A percentile compares a stretch with the other conserved stretches of the same genome.
These are phyloP conservation scores for Solanum bulbocastanum DNA, from an alignment of 257 asterid species.

Conservation along the genomic window DNA sequence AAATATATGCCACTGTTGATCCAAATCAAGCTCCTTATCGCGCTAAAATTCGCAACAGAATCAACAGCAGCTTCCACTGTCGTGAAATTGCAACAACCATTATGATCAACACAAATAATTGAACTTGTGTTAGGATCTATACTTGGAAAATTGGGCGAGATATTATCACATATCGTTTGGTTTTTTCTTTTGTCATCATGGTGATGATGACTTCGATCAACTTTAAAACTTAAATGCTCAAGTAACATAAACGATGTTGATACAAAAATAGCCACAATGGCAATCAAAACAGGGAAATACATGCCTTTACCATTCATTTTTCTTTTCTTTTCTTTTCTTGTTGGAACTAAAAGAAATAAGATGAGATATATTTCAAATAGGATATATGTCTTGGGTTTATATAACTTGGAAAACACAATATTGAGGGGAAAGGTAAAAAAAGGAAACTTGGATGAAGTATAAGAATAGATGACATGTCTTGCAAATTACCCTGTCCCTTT, in stretches of 20 bases:
- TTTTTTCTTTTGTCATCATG: constrained; percentile 7
- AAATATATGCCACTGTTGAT: constrained; percentile 70
- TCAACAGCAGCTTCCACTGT: constrained; percentile 85
- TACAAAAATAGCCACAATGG: constrained; percentile 39
- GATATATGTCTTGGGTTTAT: background rate
- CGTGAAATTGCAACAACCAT: constrained; percentile 91
- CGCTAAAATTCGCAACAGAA: constrained; percentile 44
- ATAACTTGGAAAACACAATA: background rate
- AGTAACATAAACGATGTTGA: constrained; percentile 21
- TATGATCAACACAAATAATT: constrained; percentile 59
- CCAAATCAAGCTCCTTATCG: constrained; percentile 62
- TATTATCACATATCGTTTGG: constrained; percentile 46
- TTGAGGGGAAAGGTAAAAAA: background rate
- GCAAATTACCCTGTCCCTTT: constrained; percentile 3
- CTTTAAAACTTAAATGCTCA: constrained; percentile 3
- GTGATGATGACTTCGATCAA: constrained; percentile 6
- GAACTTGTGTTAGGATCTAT: constrained; percentile 52
- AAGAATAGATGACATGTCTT: constrained; percentile 4
- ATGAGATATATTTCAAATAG: background rate
- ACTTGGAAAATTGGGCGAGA: constrained; percentile 60
- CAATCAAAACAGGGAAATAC: constrained; percentile 32
- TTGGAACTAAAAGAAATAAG: background rate
- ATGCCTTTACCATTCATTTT: constrained; percentile 33
- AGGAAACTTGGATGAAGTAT: background rate
- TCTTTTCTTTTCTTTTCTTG: background rate